Evolutionary conservation across 1,139 yeast species (phyloP).

Genomic region (Pneumocystis murina): DNA sequence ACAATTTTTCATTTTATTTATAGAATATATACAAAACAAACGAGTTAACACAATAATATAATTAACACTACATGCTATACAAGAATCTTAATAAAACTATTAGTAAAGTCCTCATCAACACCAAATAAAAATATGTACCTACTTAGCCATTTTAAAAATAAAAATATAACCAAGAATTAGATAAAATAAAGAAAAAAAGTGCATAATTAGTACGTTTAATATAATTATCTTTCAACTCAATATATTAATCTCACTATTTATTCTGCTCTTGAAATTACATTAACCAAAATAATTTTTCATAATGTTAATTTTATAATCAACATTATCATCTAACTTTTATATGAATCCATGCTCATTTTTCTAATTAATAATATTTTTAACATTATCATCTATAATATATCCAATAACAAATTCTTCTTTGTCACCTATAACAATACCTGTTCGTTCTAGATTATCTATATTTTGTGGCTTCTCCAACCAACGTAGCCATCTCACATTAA

Average conservation of each 20-base stretch:
- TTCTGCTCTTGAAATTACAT: background rate
- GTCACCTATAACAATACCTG: background rate
- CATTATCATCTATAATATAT: background rate
- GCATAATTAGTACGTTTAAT: background rate
- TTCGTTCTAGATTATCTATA: background rate
- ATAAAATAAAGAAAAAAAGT: background rate
- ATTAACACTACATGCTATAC: too few relatives aligned
- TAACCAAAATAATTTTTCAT: background rate
- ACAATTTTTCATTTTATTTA: background rate
- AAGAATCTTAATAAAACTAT: background rate
- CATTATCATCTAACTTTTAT: background rate
- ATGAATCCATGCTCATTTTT: background rate
- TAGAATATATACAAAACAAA: too few relatives aligned
- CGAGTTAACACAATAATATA: too few relatives aligned
- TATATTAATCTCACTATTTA: background rate
- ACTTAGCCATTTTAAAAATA: background rate
- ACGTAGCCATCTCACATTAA: slow-evolving; percentile 7
- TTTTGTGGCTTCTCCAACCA: slow-evolving; percentile 3
- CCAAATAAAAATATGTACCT: background rate
- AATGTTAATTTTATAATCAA: background rate
- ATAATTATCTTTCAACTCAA: background rate
- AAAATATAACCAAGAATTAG: background rate
- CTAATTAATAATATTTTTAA: background rate
- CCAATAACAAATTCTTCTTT: background rate
- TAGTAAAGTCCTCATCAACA: background rate